Percentiles rank a stretch among this genome's conserved stretches.
phyloP scores from a whole-genome alignment of 2,329 filamentous ascomycete species.

The Aspergillus costaricaensis region DNA sequence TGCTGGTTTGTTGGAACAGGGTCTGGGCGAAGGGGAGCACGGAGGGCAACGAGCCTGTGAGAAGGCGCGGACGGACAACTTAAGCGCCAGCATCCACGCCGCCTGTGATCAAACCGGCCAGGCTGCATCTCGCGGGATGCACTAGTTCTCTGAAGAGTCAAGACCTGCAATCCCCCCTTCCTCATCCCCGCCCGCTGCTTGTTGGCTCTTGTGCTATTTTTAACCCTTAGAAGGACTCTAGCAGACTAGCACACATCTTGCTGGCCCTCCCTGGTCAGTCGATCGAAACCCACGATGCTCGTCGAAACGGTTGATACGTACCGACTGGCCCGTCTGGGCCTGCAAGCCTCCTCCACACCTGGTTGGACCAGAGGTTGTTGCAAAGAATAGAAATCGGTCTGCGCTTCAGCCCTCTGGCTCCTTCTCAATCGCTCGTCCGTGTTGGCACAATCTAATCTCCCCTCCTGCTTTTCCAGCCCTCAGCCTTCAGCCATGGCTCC shows the following conservation, averaged over 20 bases:
- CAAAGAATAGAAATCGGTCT: conserved; percentile 32
- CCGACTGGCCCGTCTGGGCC: conserved; percentile 3
- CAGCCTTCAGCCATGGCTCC: conserved; percentile 31
- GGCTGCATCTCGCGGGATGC: conserved; percentile 28
- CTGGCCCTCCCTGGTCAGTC: conserved; percentile 19
- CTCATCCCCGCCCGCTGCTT: conserved; percentile 18
- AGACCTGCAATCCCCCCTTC: not conserved
- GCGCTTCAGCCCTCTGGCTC: conserved; percentile 19
- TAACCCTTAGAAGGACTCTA: conserved; percentile 5
- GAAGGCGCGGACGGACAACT: conserved; percentile 11
- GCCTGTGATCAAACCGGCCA: conserved; percentile 34
- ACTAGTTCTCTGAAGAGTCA: conserved; percentile 22
- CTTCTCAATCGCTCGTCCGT: conserved; percentile 19
- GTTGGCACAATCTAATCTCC: conserved; percentile 18
- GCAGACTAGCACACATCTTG: not conserved
- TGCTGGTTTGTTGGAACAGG: conserved; percentile 16
- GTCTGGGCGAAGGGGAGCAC: conserved; percentile 5
- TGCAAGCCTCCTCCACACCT: conserved; percentile 22
- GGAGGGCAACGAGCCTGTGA: conserved; percentile 17
- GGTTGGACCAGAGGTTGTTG: conserved; percentile 24
- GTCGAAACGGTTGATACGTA: conserved; percentile 16
- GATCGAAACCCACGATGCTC: conserved; percentile 19
- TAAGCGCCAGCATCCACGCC: conserved; percentile 35
- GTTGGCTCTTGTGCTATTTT: conserved; percentile 22
- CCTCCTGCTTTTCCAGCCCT: conserved; percentile 16